phyloP scores from a whole-genome alignment of 345 rosid species.

The Iberis pinnata region DNA sequence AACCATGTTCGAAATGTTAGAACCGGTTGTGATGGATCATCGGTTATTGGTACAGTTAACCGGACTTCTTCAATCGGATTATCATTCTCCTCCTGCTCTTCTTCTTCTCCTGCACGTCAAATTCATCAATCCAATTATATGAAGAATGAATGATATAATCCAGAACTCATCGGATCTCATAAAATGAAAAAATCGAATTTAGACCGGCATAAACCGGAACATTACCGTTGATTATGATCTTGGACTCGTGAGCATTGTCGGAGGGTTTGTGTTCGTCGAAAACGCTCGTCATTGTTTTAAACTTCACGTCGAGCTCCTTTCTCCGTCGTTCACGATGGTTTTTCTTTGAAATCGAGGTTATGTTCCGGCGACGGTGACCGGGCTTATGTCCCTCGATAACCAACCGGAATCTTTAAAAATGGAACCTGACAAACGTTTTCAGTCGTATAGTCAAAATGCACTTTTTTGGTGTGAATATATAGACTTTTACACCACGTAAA shows the following conservation, averaged over 20 bases:
- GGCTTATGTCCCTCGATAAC: constrained; percentile 14
- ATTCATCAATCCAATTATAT: constrained; percentile 2
- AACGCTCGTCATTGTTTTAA: constrained; percentile 24
- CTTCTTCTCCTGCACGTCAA: constrained; percentile 21
- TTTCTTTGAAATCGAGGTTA: not conserved
- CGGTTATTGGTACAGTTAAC: constrained; percentile 45
- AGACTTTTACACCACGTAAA: no score
- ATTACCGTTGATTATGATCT: constrained; percentile 21
- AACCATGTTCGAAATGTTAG: constrained; percentile 56
- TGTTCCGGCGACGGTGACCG: constrained; percentile 30
- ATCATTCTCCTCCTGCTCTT: constrained; percentile 34
- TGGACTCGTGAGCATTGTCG: constrained; percentile 24
- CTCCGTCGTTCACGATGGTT: constrained; percentile 27
- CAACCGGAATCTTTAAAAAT: constrained; percentile 11
- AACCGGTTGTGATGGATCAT: constrained; percentile 41
- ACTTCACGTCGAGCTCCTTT: constrained; percentile 15
- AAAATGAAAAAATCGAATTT: not conserved
- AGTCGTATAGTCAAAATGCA: no score
- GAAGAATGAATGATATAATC: no score
- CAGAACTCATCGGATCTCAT: no score
- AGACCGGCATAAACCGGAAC: not conserved
- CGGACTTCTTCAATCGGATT: constrained; percentile 56
- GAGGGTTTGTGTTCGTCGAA: constrained; percentile 19
- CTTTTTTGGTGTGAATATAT: no score
- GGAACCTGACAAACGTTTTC: no score